Evolutionary conservation across 2,329 filamentous ascomycete genomes (phyloP), one percentile per base, ranked within the genome.

Genomic region (Hysterium pulicare): DNA sequence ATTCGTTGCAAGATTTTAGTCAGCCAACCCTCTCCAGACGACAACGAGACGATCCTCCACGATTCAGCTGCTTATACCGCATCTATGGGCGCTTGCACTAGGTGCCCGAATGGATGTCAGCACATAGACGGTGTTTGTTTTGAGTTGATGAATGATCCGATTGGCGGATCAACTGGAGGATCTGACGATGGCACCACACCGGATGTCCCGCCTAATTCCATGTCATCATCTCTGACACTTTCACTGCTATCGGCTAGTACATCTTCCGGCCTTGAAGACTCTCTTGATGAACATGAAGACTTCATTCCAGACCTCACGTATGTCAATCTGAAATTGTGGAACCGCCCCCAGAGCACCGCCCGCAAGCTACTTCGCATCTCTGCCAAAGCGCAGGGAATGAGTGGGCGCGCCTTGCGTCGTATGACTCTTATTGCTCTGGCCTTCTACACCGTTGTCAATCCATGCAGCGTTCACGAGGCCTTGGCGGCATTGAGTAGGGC

Each of bases 1-100:
- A 61, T 69, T 16, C 55, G 60, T 10, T 61, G 61, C 40, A 62
- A 58, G 8, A 49, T 72, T 15, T 55, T 74, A 28, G 39, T 48
- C 42, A 13, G 47, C 54, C 21, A 51, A 50, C 21, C 33, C 13
- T 34, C 31, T 15, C 13, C 33, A 22, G 13, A 30, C 8, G 26
- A 40, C 6, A 30, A 38, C 31, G 19, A 7, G 7, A 26, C 21
- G 8, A 6, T 45, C 52, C 13, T 53, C 62, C 40, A 42, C 56
- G 5, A 46, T 47, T 11, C 53, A 53, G 21, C 42, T 45, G 17
- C 46, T 59, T 7, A 24, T 7, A 2, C 23, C 15, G 30, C 24
- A 7, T 28, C 24, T 13, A 8, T 28, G 7, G 24, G 24, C 13
- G 13, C 24, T 8, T 13, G 7, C 13, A 13, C 24, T 7, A 7